Conservation (phyloP, 495 filamentous ascomycete genomes). For the Penicillium longicatenatum region DNA sequence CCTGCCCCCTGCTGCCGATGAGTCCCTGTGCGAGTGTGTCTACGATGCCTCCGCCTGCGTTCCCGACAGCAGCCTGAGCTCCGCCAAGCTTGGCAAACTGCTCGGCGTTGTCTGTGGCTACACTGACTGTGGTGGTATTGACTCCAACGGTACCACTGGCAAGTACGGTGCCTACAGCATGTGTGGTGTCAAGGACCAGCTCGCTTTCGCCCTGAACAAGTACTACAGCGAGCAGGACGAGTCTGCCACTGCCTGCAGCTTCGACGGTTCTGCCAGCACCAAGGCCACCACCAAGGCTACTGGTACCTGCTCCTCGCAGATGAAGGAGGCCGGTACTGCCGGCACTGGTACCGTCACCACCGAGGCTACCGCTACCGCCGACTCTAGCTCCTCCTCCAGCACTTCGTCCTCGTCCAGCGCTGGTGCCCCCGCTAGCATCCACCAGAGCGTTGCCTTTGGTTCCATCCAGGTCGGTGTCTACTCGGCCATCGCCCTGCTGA, state of each 20-base stretch:
- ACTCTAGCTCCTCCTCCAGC: constrained; percentile 23
- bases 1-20: constrained; percentile 81
- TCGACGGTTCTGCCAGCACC: constrained; percentile 64
- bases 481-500: constrained; percentile 60
- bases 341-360: constrained; percentile 67
- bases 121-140: constrained; percentile 70
- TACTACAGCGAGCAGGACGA: constrained; percentile 71
- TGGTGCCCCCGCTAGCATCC: constrained; percentile 30
- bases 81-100: constrained; percentile 59
- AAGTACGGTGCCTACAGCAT: constrained; percentile 88
- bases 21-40: constrained; percentile 81
- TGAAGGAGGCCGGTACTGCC: constrained; percentile 62
- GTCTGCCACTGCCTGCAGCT: constrained; percentile 68
- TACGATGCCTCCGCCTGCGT: constrained; percentile 66
- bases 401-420: constrained; percentile 39
- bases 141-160: constrained; percentile 67
- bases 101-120: constrained; percentile 75
- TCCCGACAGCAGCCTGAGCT: constrained; percentile 50
- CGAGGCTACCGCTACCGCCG: constrained; percentile 39
- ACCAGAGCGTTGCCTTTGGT: constrained; percentile 46
- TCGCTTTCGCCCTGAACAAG: constrained; percentile 77
- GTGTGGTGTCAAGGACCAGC: constrained; percentile 76
- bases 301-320: constrained; percentile 54
- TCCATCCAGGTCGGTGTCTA: constrained; percentile 66
- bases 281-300: constrained; percentile 49